Evolutionary conservation across 768 basidiomycete species (phyloP), one percentile per base, ranked within the genome.

Genomic region (Tulasnella sp.): DNA sequence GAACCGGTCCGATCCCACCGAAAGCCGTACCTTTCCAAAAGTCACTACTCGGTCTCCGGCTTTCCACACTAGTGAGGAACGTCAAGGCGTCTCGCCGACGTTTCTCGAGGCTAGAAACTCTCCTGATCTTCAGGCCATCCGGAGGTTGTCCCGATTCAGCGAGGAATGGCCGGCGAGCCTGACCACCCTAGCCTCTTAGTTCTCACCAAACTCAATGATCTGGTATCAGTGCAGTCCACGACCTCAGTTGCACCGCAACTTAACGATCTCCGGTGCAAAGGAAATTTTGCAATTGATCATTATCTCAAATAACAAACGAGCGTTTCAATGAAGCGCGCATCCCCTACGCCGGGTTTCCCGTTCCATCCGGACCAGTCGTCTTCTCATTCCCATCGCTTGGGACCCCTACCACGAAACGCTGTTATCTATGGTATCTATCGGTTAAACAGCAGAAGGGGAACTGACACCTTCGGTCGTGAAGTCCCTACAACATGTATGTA

Each of bases 91-190:
- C 18, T 28, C 12, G 28, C 28, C 64, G 64, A 31, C 64, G n/a
- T 60, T 37, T 46, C 46, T 46, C 46, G 34, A 31, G 64, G 64
- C 64, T 69, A 37, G 37, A 20, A 69, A 69, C 64, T 69, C 64
- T 69, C 64, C 31, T 69, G 64, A 69, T 69, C 64, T 69, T 69
- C 64, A 69, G 64, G 64, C 64, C 64, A 69, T 69, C 37, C 64
- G 64, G 54, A 69, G 64, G 31, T 18, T 3, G 11, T 37, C 16
- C 64, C 31, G 64, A 31, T 69, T 69, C 64, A 69, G 64, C 64
- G 64, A 69, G 28, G 64, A 69, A 31, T 69, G 64, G 16, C 64
- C 64, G 64, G 64, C 34, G 31, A 37, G 34, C 0, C 9, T 9
- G 64, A 16, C 16, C 37, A 34, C 64, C 34, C 24, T n/a, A 7